phyloP scores from a whole-genome alignment of 2,329 filamentous ascomycete species.

The Talaromyces sp. region DNA sequence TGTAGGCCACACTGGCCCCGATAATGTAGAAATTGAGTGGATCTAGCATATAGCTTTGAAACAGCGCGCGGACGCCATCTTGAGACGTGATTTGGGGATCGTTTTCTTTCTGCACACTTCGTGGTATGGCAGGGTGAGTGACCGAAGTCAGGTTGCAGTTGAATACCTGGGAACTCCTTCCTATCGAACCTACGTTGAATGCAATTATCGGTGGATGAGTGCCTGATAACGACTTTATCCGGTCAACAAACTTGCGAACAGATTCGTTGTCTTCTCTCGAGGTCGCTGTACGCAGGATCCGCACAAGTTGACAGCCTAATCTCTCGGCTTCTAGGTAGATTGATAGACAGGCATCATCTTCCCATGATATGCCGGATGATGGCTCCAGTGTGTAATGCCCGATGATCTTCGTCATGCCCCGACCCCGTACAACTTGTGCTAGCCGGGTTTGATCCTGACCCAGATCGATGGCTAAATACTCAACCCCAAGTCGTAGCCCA shows the following conservation, averaged over 20 bases:
- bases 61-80: constrained; percentile 35
- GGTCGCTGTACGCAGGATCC: constrained; percentile 31
- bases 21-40: constrained; percentile 40
- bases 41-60: constrained; percentile 39
- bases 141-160: constrained; percentile 38
- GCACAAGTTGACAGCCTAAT: constrained; percentile 36
- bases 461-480: constrained; percentile 37
- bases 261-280: constrained; percentile 35
- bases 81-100: constrained; percentile 34
- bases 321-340: constrained; percentile 32
- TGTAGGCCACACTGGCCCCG: constrained; percentile 38
- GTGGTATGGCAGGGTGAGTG: constrained; percentile 35
- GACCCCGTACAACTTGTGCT: constrained; percentile 24
- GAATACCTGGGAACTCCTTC: constrained; percentile 42
- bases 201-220: constrained; percentile 33
- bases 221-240: constrained; percentile 27
- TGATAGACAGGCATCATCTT: constrained; percentile 28
- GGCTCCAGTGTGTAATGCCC: constrained; percentile 32
- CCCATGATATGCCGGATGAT: constrained; percentile 27
- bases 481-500: constrained; percentile 35
- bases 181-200: constrained; percentile 37
- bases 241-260: constrained; percentile 33
- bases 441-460: constrained; percentile 25
- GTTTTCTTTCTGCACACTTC: constrained; percentile 17
- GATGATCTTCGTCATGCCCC: constrained; percentile 39